Base-by-base conservation (phyloP, 1,139 yeast genomes). In the Kodamaea arcana region DNA sequence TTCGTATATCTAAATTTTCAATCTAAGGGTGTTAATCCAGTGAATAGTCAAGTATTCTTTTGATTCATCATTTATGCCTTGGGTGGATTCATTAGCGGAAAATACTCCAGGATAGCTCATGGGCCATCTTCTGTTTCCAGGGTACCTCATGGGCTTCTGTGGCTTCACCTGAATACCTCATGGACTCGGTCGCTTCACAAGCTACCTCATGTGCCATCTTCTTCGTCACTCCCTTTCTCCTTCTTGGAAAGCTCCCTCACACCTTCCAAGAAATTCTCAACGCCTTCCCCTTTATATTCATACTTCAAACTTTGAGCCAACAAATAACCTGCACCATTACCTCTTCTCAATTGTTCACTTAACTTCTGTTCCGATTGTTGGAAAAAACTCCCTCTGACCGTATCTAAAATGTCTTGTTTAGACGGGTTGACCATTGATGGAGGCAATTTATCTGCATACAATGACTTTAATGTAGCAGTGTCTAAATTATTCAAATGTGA, bases 241-340 rank as follows among this genome's bases (percentile, higher is more conserved):
- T 41, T 25, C 20, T 27, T 29, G 10, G 28, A 12, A 22, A 31
- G 17, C 12, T 35, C 27, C 24, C 37, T 27, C 4, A 38, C 58
- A 2, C 80, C 80, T 25, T 58, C 50, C 39, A 80, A 56, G 42
- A 77, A 78, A 11, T 72, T 72, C 33, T 64, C 73, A 15, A 79
- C 60, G 0, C 85, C 85, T 49, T 79, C 84, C 3, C 83, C 83
- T 15, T 57, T 41, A 45, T 79, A 80, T 6, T 65, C 69, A 45
- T 65, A 65, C 21, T 72, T 74, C 36, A 79, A 62, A 31, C 75
- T 69, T 37, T 64, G 69, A 4, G 84, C 65, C 33, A 80, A 65
- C 24, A 77, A 50, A 36, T 58, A 65, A 2, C 83, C 83, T 4
- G 78, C 73, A 2, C 80, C 81, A 12, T 58, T 54, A 15, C 54